Base-by-base conservation (phyloP, 2,329 filamentous ascomycete species). In the Aspergillus oerlinghausenensis region DNA sequence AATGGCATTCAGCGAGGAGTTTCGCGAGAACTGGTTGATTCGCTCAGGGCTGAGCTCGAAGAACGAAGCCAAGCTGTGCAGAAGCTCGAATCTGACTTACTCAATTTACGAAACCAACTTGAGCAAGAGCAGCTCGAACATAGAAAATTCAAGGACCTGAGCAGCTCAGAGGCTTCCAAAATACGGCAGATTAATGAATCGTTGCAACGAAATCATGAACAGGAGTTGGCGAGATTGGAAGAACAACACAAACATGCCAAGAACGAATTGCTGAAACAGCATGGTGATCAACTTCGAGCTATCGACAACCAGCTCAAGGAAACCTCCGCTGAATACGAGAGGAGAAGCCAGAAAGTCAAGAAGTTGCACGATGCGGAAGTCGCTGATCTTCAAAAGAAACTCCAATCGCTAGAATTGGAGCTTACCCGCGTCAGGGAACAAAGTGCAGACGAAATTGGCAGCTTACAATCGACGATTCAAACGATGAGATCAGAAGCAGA, bases 11-110 rank as follows among this genome's bases (percentile, higher is more conserved):
- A 94, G 63, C 92, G 93, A 67, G 93, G 93, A 3, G 89, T 99
- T 40, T 96, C 95, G n/a, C 84, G 93, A 43, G 91, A 97, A 66
- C 79, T 97, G 40, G 89, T 99, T 3, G 94, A 99, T 71, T 88
- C 88, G 1, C 78, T 99, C 32, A 86, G 90, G 51, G 81, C 81
- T 4, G 88, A 97, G 69, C 73, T 96, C 0, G 86, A 89, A 58
- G 87, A 93, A 58, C 90, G 88, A 60, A 86, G 85, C 23, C 78
- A 84, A 60, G 77, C 77, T 1, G 75, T 87, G 29, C 79, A 85
- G 57, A 81, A 82, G 47, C 70, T 84, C 29, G 83, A 86, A 65
- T 77, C 79, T 9, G 80, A 85, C 38, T 70, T 83, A 26, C 71
- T 86, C 48, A 77, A 75, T 21, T 65, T 84, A 8, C 79, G 82